Conservation (phyloP, 306 rosid genomes). For the Medicago lupulina region DNA sequence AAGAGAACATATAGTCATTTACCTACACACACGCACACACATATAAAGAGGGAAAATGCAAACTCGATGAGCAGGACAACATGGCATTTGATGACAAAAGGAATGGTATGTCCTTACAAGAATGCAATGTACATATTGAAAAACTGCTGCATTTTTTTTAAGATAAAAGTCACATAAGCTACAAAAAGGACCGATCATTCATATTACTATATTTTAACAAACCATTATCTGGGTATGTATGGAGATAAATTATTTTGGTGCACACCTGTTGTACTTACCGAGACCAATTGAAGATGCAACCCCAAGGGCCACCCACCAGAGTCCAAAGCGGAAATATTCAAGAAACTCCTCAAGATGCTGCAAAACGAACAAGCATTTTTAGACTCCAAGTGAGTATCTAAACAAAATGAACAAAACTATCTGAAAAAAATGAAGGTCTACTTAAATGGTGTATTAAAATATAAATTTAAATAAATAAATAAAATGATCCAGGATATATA, state of each 20-base stretch:
- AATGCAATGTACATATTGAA: neutral
- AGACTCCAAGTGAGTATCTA: conserved; percentile 21
- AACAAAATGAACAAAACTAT: conserved; percentile 16
- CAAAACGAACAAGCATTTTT: conserved; percentile 47
- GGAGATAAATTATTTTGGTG: conserved; percentile 1
- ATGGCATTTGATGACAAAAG: neutral
- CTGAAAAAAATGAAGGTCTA: neutral
- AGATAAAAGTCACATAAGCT: conserved; percentile 23
- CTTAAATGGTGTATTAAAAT: conserved; percentile 2
- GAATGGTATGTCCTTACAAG: neutral
- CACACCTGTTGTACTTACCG: conserved; percentile 60
- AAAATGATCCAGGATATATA: neutral
- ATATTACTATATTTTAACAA: no score
- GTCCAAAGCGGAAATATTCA: conserved; percentile 71
- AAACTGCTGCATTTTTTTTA: conserved; percentile 18
- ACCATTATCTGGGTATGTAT: no score
- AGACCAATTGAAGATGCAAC: conserved; percentile 98
- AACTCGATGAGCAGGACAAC: conserved; percentile 24
- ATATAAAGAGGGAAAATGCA: neutral
- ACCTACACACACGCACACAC: neutral
- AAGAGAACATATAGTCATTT: conserved; percentile 25
- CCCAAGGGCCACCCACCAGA: conserved; percentile 98
- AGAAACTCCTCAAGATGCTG: conserved; percentile 88
- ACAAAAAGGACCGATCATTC: no score
- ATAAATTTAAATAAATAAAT: conserved; percentile 6